Percentiles rank a stretch among this genome's conserved stretches.
Conservation (phyloP, 805 yeast genomes). For the Saccharomycodes ludwigii region DNA sequence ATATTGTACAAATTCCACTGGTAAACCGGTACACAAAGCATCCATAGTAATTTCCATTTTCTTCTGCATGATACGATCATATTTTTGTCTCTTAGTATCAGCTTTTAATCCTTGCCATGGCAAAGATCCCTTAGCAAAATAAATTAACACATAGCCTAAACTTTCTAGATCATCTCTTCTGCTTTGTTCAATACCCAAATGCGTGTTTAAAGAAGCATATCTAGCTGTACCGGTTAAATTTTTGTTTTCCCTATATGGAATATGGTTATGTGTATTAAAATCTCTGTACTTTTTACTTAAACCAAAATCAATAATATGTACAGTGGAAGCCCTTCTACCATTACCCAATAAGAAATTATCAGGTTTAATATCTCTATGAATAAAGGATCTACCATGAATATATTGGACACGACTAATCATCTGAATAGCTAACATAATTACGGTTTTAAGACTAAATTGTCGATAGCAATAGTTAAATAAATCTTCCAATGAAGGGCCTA, state of each 20-base stretch:
- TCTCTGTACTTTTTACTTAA: conserved; percentile 89
- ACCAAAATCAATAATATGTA: conserved; percentile 89
- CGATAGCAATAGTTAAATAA: conserved; percentile 92
- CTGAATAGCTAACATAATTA: conserved; percentile 85
- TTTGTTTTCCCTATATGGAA: conserved; percentile 92
- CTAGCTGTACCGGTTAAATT: conserved; percentile 96
- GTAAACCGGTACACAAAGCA: conserved; percentile 80
- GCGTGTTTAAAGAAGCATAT: conserved; percentile 91
- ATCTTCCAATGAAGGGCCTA: conserved; percentile 94
- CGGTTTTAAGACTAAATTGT: conserved; percentile 87
- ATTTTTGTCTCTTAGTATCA: conserved; percentile 91
- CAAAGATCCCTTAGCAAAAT: conserved; percentile 87
- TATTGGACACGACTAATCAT: conserved; percentile 88
- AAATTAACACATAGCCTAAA: conserved; percentile 85
- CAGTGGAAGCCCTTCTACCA: conserved; percentile 90
- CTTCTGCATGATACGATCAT: conserved; percentile 91
- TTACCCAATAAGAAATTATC: conserved; percentile 80
- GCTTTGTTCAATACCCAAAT: conserved; percentile 91
- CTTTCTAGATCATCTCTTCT: conserved; percentile 95
- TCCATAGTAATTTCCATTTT: conserved; percentile 85
- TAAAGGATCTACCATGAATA: conserved; percentile 89
- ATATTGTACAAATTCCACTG: conserved; percentile 79
- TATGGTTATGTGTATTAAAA: conserved; percentile 86
- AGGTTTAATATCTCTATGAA: conserved; percentile 76
- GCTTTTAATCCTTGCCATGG: conserved; percentile 99